Evolutionary conservation across 306 rosid genomes (phyloP), one percentile per base, ranked within the genome.

Genomic region (Vachellia pachyceras): DNA sequence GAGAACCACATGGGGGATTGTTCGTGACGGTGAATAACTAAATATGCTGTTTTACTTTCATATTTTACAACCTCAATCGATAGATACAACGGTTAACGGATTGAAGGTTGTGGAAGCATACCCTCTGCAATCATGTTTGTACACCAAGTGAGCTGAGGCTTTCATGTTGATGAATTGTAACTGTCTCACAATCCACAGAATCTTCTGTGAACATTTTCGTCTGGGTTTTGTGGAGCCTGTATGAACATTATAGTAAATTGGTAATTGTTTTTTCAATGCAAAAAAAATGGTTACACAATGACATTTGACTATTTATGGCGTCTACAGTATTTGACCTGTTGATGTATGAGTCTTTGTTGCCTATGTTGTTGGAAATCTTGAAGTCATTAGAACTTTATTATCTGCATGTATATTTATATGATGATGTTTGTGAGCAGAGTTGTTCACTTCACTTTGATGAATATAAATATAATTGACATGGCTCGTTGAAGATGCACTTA

Each of bases 11-110:
- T n/a, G 49, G 36, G 37, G 35, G 61, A 41, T 55, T 22, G 41
- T 54, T 54, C 37, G 75, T 55, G 67, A 55, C 6, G 78, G 68
- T 74, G 37, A 74, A 74, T 39, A 37, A 20, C 46, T 52, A 20
- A 1, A 20, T 35, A 22, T 55, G 39, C 37, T 20, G 66, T 75
- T 75, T 22, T 39, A 15, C 29, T 74, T 10, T 0, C 36, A 20
- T n/a, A 3, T 8, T 11, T 69, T 13, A 0, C 58, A 7, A 50
- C 40, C 18, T n/a, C 33, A 23, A 9, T 73, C n/a, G 47, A 17
- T 52, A 12, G 22, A 35, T 33, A 49, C 46, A 35, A n/a, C 1
- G 17, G 52, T 52, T 73, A 35, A 3, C 18, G 23, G 13, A 41
- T 44, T 70, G n/a, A 11, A 71, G 57, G 23, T 14, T 71, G 57